These are phyloP conservation scores for Schoenoplectus tabernaemontani DNA, from an alignment of 202 grass and related monocot species.

Conservation along the genomic window DNA sequence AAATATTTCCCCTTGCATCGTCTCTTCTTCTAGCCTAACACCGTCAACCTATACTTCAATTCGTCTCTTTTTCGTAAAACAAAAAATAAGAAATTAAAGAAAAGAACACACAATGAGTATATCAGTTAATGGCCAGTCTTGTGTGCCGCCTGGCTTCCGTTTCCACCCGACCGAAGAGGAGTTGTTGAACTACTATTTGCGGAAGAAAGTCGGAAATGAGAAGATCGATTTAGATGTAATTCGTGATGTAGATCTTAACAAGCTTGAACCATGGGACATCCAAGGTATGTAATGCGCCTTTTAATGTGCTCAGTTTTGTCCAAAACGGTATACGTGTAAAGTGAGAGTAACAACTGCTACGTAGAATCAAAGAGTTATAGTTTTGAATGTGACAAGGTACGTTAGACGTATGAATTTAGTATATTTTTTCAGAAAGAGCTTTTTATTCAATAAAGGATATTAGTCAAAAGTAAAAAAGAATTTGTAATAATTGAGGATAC, in stretches of 20 bases:
- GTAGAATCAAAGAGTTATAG: too few relatives aligned
- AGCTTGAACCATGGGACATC: slow-evolving; percentile 98
- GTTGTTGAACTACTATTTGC: slow-evolving; percentile 85
- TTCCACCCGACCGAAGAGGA: slow-evolving; percentile 99
- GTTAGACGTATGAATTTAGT: slow-evolving; percentile 9
- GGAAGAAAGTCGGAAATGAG: slow-evolving; percentile 82
- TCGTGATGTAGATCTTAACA: slow-evolving; percentile 93
- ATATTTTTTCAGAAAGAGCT: neutral
- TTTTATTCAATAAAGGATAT: neutral
- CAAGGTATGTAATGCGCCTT: slow-evolving; percentile 47
- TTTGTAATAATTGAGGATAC: too few relatives aligned
- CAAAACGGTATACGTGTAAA: neutral
- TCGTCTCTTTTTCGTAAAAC: neutral
- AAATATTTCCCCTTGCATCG: neutral
- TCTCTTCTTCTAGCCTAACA: neutral
- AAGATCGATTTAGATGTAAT: slow-evolving; percentile 98
- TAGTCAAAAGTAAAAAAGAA: neutral
- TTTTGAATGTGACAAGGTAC: slow-evolving; percentile 14
- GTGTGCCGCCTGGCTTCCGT: slow-evolving; percentile 88
- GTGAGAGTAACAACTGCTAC: neutral
- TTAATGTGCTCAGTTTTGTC: neutral
- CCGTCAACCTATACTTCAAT: neutral
- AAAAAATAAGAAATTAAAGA: too few relatives aligned
- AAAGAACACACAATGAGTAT: slow-evolving; percentile 53
- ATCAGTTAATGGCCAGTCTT: slow-evolving; percentile 88